Percentiles rank a stretch among this genome's conserved stretches.
Conservation (phyloP, 2,329 filamentous ascomycete genomes). For the Cyphellophora attinorum region DNA sequence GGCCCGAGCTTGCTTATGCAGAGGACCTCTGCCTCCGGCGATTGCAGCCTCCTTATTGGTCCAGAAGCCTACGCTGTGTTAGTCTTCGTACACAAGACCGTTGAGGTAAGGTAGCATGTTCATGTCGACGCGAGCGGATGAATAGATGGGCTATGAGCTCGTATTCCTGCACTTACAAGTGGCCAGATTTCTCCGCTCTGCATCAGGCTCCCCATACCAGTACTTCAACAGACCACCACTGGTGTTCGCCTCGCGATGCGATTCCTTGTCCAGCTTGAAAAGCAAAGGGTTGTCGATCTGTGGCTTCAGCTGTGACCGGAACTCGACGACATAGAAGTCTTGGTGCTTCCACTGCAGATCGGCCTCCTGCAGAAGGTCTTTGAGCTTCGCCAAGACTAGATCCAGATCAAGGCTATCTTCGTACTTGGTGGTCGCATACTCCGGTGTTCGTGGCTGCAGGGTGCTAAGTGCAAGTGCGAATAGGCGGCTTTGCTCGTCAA, state of each 20-base stretch:
- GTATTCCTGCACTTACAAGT: constrained; percentile 48
- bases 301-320: constrained; percentile 62
- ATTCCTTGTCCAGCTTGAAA: constrained; percentile 63
- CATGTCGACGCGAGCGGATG: constrained; percentile 3
- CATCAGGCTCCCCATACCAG: constrained; percentile 74
- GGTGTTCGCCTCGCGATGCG: constrained; percentile 68
- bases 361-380: constrained; percentile 38
- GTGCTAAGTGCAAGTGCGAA: constrained; percentile 61
- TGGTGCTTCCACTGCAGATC: constrained; percentile 49
- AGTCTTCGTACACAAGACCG: too few relatives aligned
- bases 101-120: too few relatives aligned
- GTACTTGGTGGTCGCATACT: constrained; percentile 73
- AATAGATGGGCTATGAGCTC: constrained; percentile 1
- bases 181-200: constrained; percentile 64
- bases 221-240: constrained; percentile 85
- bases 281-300: constrained; percentile 60
- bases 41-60: constrained; percentile 50
- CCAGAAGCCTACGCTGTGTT: constrained; percentile 54
- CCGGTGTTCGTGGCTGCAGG: constrained; percentile 51
- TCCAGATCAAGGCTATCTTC: constrained; percentile 69
- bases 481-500: constrained; percentile 57
- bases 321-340: constrained; percentile 75
- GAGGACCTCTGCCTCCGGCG: constrained; percentile 48
- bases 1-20: constrained; percentile 44
- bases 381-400: constrained; percentile 49